Conservation (phyloP, 495 filamentous ascomycete genomes). For the Monascus purpureus region DNA sequence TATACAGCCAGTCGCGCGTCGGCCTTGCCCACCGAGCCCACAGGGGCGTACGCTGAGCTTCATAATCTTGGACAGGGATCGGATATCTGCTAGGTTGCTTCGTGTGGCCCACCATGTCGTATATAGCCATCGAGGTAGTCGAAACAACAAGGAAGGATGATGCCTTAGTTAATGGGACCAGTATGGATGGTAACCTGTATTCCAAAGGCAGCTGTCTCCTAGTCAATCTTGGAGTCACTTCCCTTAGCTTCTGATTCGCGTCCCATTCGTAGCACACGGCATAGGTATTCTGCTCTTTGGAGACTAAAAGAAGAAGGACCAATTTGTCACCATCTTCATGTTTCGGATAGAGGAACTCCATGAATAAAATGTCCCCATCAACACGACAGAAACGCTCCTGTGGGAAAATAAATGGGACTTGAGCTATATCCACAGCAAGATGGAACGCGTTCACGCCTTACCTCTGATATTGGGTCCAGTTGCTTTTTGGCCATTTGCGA, state of each 20-base stretch:
- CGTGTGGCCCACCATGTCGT: constrained; percentile 32
- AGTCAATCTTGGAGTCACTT: constrained; percentile 24
- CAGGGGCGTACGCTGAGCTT: constrained; percentile 18
- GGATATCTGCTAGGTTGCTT: constrained; percentile 15
- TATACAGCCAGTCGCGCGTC: constrained; percentile 42
- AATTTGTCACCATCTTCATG: constrained; percentile 45
- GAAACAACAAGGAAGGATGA: constrained; percentile 53
- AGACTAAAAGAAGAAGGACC: constrained; percentile 60
- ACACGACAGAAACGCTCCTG: constrained; percentile 45
- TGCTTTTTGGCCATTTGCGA: constrained; percentile 18
- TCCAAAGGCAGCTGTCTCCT: constrained; percentile 41
- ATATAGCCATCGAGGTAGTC: constrained; percentile 42
- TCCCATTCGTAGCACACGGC: constrained; percentile 70
- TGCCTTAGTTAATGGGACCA: constrained; percentile 52
- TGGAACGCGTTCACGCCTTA: constrained; percentile 7
- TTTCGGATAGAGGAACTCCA: constrained; percentile 74
- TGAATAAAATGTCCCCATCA: constrained; percentile 63
- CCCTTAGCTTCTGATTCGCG: constrained; percentile 19
- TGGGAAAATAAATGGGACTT: too few relatives aligned
- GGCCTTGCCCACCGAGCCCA: constrained; percentile 61
- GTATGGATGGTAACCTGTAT: constrained; percentile 47
- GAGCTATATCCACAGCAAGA: background rate
- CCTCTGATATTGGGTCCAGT: constrained; percentile 23
- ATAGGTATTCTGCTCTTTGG: constrained; percentile 42
- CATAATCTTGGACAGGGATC: constrained; percentile 14